Evolutionary conservation across 106 monocot genomes (phyloP), one percentile per base, ranked within the genome.

Genomic region (Allium cepa): DNA sequence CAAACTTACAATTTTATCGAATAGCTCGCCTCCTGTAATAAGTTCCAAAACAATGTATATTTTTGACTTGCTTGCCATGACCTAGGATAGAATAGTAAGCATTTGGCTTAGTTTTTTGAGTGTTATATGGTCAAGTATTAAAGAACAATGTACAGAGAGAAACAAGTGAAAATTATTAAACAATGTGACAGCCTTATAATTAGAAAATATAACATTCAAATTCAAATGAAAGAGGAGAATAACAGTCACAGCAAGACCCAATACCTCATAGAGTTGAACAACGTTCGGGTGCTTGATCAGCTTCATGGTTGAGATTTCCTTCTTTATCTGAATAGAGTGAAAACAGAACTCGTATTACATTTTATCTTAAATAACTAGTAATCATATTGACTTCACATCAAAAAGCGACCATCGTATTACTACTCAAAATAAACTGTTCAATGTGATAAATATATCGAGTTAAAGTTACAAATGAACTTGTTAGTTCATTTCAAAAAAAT

Each of bases 261-360:
- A 49, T 88, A 91, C 86, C 90, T 91, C 90, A 16, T 84, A 72
- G 26, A 91, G 63, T 8, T 81, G 79, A 62, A 87, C 92, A 59
- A 92, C 88, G 56, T 92, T 88, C 18, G 88, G 92, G 77, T 93
- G 92, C 71, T 83, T 88, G 78, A 93, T 88, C 64, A 88, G 80
- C 73, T 93, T 66, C 85, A 92, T 59, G 58, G 88, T 92, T 60
- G 75, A 84, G 28, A 92, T 92, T 83, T 92, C 92, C 70, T 88
- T 80, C 77, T 81, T 85, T 51, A 92, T 88, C 92, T 88, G 73
- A 46, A n/a, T 53, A 5, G 47, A 58, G 71, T 9, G 12, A 28
- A 60, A 18, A 57, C 62, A 71, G 9, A 57, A 46, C 4, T 60
- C 8, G 57, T 50, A 8, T 28, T n/a, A 57, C 0, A 57, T 17